Evolutionary conservation across 2,329 filamentous ascomycete species (phyloP), one percentile per base, ranked within the genome.

Genomic region (Talaromyces pinophilus): DNA sequence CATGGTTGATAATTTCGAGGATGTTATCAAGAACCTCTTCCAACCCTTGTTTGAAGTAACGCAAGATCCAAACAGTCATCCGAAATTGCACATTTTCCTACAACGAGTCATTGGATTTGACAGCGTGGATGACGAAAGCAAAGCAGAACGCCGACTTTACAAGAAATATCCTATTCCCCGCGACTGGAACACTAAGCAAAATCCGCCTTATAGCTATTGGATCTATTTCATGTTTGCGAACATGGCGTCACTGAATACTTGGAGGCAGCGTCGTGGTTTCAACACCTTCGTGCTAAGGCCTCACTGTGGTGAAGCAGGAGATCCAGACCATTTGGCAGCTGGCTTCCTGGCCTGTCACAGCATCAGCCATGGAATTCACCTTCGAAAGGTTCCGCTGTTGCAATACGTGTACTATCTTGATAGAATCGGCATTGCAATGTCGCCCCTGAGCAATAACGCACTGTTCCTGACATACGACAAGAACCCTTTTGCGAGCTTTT

Each of bases 161-260:
- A 91, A 90, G 74, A 99, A 99, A 77, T 99, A 96, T 71, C 95
- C 95, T 0, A 89, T 95, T 25, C 94, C 95, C 4, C 91, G 88
- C 68, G 88, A 88, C 63, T 99, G 95, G 95, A 87, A 89, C 70
- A 93, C 92, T 0, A 93, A 91, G 73, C 93, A 98, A 78, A 99
- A 99, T 75, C 95, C 95, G 15, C 95, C 95, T 0, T 99, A 99
- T 81, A 97, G 91, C 76, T 99, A 99, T 81, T 99, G 95, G 95
- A 91, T 98, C 75, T 99, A 99, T 80, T 96, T 97, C 75, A 85
- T 98, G 63, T 98, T 95, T 74, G 89, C 95, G 69, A 99, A 99
- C 78, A 92, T 97, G 78, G 86, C 90, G 0, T 97, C 93, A 10
- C 85, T 99, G 72, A 99, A 99, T 76, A 87, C 90, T 67, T 97